These are phyloP conservation scores for Cryphonectria naterciae DNA, from an alignment of 2,329 filamentous ascomycete species.

Conservation along the genomic window DNA sequence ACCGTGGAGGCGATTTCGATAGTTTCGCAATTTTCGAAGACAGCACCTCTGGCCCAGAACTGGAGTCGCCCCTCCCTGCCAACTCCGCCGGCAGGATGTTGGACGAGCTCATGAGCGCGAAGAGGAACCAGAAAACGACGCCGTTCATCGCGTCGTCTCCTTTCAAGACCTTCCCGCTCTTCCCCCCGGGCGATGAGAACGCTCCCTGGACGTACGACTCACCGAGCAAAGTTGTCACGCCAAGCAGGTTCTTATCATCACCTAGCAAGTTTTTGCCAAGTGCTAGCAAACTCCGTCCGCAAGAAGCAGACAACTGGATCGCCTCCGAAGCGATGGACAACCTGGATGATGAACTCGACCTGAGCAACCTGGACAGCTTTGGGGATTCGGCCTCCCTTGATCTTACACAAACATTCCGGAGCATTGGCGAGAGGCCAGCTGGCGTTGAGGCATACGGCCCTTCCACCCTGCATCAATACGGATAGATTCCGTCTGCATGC, in stretches of 20 bases:
- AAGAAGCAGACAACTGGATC: slow-evolving; percentile 26
- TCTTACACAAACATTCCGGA: slow-evolving; percentile 28
- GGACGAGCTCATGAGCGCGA: slow-evolving; percentile 29
- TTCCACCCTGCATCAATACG: slow-evolving; percentile 27
- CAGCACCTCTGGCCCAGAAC: slow-evolving; percentile 21
- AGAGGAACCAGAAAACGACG: slow-evolving; percentile 27
- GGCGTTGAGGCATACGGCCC: slow-evolving; percentile 26
- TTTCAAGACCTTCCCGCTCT: slow-evolving; percentile 27
- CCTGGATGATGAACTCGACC: slow-evolving; percentile 18
- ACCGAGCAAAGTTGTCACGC: slow-evolving; percentile 61
- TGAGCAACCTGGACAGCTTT: slow-evolving; percentile 22
- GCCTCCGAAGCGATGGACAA: slow-evolving; percentile 10
- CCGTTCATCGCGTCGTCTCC: slow-evolving; percentile 25
- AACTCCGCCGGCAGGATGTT: slow-evolving; percentile 29
- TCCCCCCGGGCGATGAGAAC: slow-evolving; percentile 42
- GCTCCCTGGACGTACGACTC: slow-evolving; percentile 51
- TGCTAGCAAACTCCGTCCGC: slow-evolving; percentile 37
- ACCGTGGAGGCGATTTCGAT: slow-evolving; percentile 18
- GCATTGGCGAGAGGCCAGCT: slow-evolving; percentile 27
- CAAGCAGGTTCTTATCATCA: slow-evolving; percentile 57
- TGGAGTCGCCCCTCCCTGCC: slow-evolving; percentile 25
- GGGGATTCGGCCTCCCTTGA: slow-evolving; percentile 24
- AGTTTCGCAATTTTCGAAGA: slow-evolving; percentile 29
- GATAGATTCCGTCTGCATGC: slow-evolving; percentile 17
- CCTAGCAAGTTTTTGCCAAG: slow-evolving; percentile 54